phyloP scores from a whole-genome alignment of 805 yeast species.

The Pichia thaimueangensis region DNA sequence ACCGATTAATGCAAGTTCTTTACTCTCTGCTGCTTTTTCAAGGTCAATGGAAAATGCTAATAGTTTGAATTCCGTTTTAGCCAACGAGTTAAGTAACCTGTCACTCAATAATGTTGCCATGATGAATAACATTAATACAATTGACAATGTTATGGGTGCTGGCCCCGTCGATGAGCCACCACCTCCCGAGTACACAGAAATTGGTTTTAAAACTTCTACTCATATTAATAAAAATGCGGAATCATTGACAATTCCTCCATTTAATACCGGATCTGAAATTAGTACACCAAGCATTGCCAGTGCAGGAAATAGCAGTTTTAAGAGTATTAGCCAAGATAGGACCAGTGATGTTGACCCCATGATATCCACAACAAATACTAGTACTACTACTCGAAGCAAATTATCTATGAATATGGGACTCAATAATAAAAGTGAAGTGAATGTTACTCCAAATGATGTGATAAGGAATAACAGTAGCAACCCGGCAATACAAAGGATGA shows the following conservation, averaged over 20 bases:
- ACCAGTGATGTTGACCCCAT: too few relatives aligned
- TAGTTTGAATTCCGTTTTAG: constrained; percentile 5
- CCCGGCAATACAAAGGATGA: too few relatives aligned
- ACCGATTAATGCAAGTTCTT: constrained; percentile 4
- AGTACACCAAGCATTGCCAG: constrained; percentile 9
- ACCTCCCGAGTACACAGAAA: constrained; percentile 8
- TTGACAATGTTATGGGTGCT: constrained; percentile 9
- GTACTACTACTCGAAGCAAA: too few relatives aligned
- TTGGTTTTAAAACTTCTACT: neutral
- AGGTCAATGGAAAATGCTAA: constrained; percentile 6
- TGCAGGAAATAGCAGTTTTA: constrained; percentile 1
- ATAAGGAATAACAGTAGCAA: too few relatives aligned
- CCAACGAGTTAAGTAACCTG: neutral
- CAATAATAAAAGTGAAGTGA: too few relatives aligned
- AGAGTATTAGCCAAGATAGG: too few relatives aligned
- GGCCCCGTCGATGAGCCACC: neutral
- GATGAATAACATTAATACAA: constrained; percentile 1
- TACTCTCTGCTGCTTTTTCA: constrained; percentile 10
- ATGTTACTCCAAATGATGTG: neutral
- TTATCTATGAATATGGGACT: too few relatives aligned
- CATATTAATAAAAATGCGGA: constrained; percentile 9
- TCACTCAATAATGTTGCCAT: neutral
- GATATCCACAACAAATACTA: too few relatives aligned
- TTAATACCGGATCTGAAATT: neutral
- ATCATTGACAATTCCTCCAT: constrained; percentile 20